Evolutionary conservation across 768 basidiomycete genomes (phyloP).

Genomic region (Punctularia strigosozonata): DNA sequence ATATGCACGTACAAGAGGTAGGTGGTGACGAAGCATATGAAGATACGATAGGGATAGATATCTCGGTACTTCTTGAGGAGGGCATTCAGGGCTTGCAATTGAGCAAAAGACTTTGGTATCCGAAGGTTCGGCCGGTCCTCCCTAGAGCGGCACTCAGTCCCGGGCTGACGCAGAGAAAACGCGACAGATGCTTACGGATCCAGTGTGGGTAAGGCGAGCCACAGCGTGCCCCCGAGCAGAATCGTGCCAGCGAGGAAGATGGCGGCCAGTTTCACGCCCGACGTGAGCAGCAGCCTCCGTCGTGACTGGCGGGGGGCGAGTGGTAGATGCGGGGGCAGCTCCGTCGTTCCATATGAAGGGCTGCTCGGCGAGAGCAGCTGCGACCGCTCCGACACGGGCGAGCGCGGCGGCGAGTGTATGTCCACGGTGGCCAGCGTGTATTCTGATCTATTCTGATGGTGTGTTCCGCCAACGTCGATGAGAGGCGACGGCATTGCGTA

Average conservation of each 20-base stretch:
- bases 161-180: neutral
- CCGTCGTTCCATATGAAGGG: constrained; percentile 6
- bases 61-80: constrained; percentile 88
- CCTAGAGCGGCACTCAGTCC: constrained; percentile 26
- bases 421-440: constrained; percentile 61
- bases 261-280: constrained; percentile 72
- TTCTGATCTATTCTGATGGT: constrained; percentile 27
- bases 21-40: constrained; percentile 78
- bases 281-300: constrained; percentile 61
- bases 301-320: constrained; percentile 23
- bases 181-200: constrained; percentile 43
- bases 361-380: constrained; percentile 22
- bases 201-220: constrained; percentile 67
- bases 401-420: constrained; percentile 15
- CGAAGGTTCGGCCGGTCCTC: constrained; percentile 65
- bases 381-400: constrained; percentile 11
- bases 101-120: constrained; percentile 79
- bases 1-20: constrained; percentile 91
- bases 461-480: constrained; percentile 8
- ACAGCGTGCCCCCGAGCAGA: constrained; percentile 68
- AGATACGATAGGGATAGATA: constrained; percentile 75
- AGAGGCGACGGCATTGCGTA: too few relatives aligned
- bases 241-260: constrained; percentile 63
- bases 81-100: constrained; percentile 75
- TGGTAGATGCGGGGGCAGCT: constrained; percentile 20